Evolutionary conservation across 1,284 basidiomycete species (phyloP).

Genomic region (Cutaneotrichosporon curvatum): DNA sequence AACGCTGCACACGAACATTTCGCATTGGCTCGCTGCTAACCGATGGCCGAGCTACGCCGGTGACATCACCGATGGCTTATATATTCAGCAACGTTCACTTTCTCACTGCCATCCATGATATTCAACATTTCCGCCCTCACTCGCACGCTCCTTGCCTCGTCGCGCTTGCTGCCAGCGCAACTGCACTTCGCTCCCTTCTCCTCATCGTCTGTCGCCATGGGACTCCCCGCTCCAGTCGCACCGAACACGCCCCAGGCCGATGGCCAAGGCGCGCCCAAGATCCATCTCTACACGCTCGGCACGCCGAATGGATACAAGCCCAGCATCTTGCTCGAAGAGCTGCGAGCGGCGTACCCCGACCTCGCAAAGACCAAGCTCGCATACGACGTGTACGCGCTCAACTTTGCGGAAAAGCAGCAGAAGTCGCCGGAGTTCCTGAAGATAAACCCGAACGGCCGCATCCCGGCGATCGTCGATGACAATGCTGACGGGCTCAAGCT

Average conservation of each 20-base stretch:
- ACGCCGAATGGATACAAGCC: conserved; percentile 60
- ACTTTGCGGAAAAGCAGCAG: conserved; percentile 42
- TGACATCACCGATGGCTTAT: too few species aligned
- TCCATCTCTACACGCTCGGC: conserved; percentile 58
- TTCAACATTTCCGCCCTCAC: neutral
- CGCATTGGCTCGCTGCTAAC: too few species aligned
- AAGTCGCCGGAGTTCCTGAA: conserved; percentile 55
- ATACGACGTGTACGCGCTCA: conserved; percentile 52
- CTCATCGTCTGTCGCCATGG: neutral
- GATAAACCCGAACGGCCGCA: conserved; percentile 61
- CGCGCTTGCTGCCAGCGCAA: too few species aligned
- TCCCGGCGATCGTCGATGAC: conserved; percentile 50
- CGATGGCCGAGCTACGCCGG: too few species aligned
- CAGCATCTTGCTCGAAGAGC: conserved; percentile 61
- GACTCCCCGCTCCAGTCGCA: neutral
- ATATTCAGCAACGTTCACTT: too few species aligned
- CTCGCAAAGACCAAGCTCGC: conserved; percentile 44
- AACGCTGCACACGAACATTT: too few species aligned
- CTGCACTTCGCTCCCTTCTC: neutral
- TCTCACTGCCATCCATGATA: too few species aligned
- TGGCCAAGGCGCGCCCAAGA: conserved; percentile 22
- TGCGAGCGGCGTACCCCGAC: conserved; percentile 54
- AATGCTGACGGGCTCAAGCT: conserved; percentile 51
- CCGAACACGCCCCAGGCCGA: neutral
- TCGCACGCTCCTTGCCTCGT: neutral